Base-by-base conservation (phyloP, 2,329 filamentous ascomycete genomes). In the Fusarium brevicatenulatum region DNA sequence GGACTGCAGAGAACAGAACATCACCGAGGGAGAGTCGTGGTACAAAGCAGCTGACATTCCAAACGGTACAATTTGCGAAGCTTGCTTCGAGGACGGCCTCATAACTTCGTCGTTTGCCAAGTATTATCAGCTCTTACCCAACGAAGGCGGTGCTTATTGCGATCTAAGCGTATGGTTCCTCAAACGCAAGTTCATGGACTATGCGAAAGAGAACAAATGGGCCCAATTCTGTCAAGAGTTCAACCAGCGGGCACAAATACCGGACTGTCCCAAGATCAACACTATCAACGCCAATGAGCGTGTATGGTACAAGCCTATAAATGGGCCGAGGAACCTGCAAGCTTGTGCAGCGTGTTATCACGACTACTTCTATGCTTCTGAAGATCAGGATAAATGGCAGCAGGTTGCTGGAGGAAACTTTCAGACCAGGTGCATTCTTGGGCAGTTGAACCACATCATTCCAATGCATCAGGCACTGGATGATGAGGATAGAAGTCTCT, bases 21-120 rank as follows among this genome's bases (percentile, higher is more conserved):
- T 61, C 12, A 58, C 53, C 4, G 68, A 78, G 28, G 70, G 70
- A 2, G 64, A 70, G 12, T 23, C 34, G 2, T 85, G 83, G 82
- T 84, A 83, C 63, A 76, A 65, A 15, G 78, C 83, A 18, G 53
- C 76, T 1, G 72, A 77, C 12, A 79, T 81, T 3, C 80, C 81
- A 0, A 68, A 77, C 5, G 79, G 78, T 16, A 67, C 76, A 15
- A 75, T 84, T n/a, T 85, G 83, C 54, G 80, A 81, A 13, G 73
- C 80, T 8, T 85, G 83, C 69, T 84, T 81, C 49, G 79, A 80
- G 21, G 80, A 83, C 56, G 63, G 78, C n/a, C 76, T 85, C 18
- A 69, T 73, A 46, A 58, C 67, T 4, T 81, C 80, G 0, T 54
- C 56, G 0, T 81, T 83, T 65, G 72, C 73, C 5, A 42, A 71